Evolutionary conservation across 2,329 filamentous ascomycete species (phyloP).

Genomic region (Trichoderma koningii): DNA sequence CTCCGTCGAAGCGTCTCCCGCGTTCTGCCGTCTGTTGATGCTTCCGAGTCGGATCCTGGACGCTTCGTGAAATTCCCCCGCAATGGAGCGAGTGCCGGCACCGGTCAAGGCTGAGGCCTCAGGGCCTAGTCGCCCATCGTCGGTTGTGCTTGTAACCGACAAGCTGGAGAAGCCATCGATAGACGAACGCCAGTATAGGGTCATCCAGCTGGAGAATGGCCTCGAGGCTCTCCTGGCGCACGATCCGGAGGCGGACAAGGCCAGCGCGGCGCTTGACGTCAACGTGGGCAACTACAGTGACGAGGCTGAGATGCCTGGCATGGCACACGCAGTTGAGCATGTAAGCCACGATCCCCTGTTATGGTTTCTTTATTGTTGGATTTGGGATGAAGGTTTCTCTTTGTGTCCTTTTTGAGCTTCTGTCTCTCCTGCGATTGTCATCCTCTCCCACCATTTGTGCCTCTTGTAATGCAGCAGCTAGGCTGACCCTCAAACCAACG

Average conservation of each 20-base stretch:
- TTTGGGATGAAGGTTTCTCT: neutral
- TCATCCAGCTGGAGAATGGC: slow-evolving; percentile 81
- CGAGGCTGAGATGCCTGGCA: slow-evolving; percentile 84
- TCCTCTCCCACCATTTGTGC: neutral
- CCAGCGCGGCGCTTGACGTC: slow-evolving; percentile 91
- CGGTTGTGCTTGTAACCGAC: slow-evolving; percentile 60
- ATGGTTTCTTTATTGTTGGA: neutral
- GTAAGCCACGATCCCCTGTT: slow-evolving; percentile 42
- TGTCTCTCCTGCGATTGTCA: neutral
- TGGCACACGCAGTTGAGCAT: slow-evolving; percentile 96
- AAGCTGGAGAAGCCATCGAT: slow-evolving; percentile 78
- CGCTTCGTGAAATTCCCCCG: slow-evolving; percentile 13
- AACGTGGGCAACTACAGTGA: slow-evolving; percentile 97
- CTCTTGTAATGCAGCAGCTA: neutral
- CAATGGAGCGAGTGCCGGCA: slow-evolving; percentile 23
- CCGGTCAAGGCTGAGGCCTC: slow-evolving; percentile 25
- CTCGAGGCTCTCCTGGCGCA: slow-evolving; percentile 91
- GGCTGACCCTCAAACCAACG: neutral
- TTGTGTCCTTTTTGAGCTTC: neutral
- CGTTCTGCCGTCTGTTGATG: neutral
- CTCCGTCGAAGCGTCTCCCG: slow-evolving; percentile 1
- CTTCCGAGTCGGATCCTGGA: neutral
- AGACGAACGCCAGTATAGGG: slow-evolving; percentile 84
- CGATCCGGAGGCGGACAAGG: slow-evolving; percentile 94
- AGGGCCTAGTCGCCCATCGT: slow-evolving; percentile 34